These are phyloP conservation scores for Sparassis latifolia DNA, from an alignment of 1,284 basidiomycete species.

Conservation along the genomic window DNA sequence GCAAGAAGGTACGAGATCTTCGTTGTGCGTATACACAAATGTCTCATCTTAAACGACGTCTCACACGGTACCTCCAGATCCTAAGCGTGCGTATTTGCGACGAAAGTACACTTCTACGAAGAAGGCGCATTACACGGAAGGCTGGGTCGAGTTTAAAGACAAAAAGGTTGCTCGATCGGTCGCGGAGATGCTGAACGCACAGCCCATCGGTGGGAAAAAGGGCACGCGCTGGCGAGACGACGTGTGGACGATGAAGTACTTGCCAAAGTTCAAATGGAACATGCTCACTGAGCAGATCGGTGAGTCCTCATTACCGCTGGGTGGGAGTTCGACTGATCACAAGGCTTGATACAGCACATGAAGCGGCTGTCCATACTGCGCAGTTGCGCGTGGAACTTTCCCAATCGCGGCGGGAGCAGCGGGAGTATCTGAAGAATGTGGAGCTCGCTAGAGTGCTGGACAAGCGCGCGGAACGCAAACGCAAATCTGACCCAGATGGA, in stretches of 20 bases:
- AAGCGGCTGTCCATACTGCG: slow-evolving; percentile 84
- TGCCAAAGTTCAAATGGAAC: slow-evolving; percentile 97
- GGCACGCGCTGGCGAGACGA: slow-evolving; percentile 91
- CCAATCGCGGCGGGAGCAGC: slow-evolving; percentile 85
- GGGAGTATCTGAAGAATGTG: slow-evolving; percentile 91
- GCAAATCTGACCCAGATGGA: slow-evolving; percentile 15
- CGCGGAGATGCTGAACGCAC: slow-evolving; percentile 94
- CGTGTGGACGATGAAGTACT: slow-evolving; percentile 99
- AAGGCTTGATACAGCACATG: slow-evolving; percentile 64
- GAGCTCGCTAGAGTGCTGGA: slow-evolving; percentile 89
- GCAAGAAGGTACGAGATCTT: slow-evolving; percentile 84
- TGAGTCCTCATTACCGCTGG: slow-evolving; percentile 36
- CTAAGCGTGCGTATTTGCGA: slow-evolving; percentile 72
- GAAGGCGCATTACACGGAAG: slow-evolving; percentile 86
- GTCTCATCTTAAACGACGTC: not conserved
- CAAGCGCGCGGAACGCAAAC: slow-evolving; percentile 75
- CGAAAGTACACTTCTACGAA: slow-evolving; percentile 77
- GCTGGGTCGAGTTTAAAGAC: slow-evolving; percentile 97
- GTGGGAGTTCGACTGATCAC: not conserved
- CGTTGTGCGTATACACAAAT: slow-evolving; percentile 26
- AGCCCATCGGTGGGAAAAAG: slow-evolving; percentile 93
- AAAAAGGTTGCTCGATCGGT: slow-evolving; percentile 88
- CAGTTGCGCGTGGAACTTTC: slow-evolving; percentile 87
- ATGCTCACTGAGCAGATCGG: slow-evolving; percentile 99
- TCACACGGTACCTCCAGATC: slow-evolving; percentile 40